Evolutionary conservation across 306 rosid species (phyloP).

Genomic region (Begonia masoniana): DNA sequence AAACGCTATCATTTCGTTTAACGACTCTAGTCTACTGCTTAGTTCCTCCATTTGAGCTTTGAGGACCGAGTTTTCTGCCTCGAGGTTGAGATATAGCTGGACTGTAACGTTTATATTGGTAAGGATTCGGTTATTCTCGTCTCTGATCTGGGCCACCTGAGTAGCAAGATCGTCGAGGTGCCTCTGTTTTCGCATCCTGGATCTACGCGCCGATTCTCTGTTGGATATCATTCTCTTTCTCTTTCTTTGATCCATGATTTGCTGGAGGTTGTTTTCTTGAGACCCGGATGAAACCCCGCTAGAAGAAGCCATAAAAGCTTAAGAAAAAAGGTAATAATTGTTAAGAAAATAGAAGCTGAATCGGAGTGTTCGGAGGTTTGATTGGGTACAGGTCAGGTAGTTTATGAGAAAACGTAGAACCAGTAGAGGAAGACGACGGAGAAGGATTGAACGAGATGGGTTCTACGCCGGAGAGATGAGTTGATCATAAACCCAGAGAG

Average conservation of each 20-base stretch:
- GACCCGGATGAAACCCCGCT: constrained; percentile 26
- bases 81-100: constrained; percentile 34
- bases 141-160: too few relatives aligned
- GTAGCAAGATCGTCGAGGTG: too few relatives aligned
- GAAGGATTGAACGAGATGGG: constrained; percentile 81
- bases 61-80: constrained; percentile 61
- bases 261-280: constrained; percentile 32
- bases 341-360: not conserved
- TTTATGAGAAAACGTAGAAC: constrained; percentile 69
- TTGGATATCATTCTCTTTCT: constrained; percentile 82
- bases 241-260: constrained; percentile 49
- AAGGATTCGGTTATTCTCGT: too few relatives aligned
- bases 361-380: constrained; percentile 1
- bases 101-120: too few relatives aligned
- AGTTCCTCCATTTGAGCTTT: constrained; percentile 71
- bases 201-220: constrained; percentile 70
- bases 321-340: constrained; percentile 8
- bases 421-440: constrained; percentile 92
- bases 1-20: constrained; percentile 38
- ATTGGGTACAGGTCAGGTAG: constrained; percentile 1
- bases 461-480: constrained; percentile 55
- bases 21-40: constrained; percentile 45
- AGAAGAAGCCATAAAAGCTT: constrained; percentile 41
- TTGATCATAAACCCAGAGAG: constrained; percentile 54
- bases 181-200: constrained; percentile 48